Base-by-base conservation (phyloP, 2,329 filamentous ascomycete genomes). In the Trichophyton schoenleinii region DNA sequence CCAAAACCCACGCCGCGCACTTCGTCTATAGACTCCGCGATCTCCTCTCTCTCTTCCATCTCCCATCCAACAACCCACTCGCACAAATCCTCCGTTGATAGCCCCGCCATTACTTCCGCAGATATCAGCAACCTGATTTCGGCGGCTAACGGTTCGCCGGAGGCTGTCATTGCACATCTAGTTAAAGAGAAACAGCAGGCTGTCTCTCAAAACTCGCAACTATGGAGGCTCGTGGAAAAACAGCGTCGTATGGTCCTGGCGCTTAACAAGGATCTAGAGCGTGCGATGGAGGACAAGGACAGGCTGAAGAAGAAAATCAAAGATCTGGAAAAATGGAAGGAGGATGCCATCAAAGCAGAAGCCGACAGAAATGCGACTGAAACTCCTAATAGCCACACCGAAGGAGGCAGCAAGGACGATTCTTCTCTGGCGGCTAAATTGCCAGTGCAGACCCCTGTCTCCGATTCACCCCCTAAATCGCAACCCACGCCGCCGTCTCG, bases 181-280 rank as follows among this genome's bases (percentile, higher is more conserved):
- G 77, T 96, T 65, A 95, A 89, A 71, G 94, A 99, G 71, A 97
- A 96, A 73, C 85, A 92, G 65, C 88, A 89, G 57, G 88, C 91
- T 60, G 84, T 89, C 3, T 87, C 89, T 67, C 94, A 97, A 70
- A 97, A 97, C 71, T 80, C 86, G 18, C 92, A 99, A 72, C 77
- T 99, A 68, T 99, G 94, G 94, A 87, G 91, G 58, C 77, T 99
- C 55, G 91, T 99, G 58, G 92, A 97, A 73, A 97, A 99, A 77
- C 94, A 99, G 74, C 83, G 92, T 64, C 85, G 90, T 15, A 91
- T 99, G 85, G 91, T 99, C 60, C 75, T 96, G 20, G 92, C 91
- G 6, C 80, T 99, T 64, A 96, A 97, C 70, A 95, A 94, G 73
- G 94, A 99, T 71, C 78, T 99, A 11, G 92, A 97, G 73, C 84